Evolutionary conservation across 179 eudicot genomes (phyloP).

Genomic region (Carnegiea gigantea): DNA sequence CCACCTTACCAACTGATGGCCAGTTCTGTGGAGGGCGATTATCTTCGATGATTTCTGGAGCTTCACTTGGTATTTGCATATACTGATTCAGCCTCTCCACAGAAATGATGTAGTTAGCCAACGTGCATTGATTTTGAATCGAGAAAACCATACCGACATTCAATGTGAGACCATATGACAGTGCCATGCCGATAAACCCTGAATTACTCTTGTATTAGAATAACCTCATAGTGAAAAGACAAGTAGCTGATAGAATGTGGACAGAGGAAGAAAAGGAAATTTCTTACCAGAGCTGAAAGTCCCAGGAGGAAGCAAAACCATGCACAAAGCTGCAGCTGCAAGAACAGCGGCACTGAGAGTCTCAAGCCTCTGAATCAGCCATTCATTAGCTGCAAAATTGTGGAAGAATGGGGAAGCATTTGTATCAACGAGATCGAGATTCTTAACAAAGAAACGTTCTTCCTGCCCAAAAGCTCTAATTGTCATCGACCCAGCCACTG

Average conservation of each 20-base stretch:
- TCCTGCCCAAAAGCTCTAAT: slow-evolving; percentile 79
- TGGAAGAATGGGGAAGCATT: slow-evolving; percentile 77
- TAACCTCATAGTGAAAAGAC: neutral
- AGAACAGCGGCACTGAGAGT: slow-evolving; percentile 58
- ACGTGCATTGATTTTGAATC: slow-evolving; percentile 63
- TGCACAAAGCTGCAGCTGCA: slow-evolving; percentile 63
- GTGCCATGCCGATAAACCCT: slow-evolving; percentile 82
- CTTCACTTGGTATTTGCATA: slow-evolving; percentile 78
- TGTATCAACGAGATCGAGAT: slow-evolving; percentile 58
- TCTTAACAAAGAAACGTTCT: slow-evolving; percentile 69
- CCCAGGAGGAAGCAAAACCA: slow-evolving; percentile 83
- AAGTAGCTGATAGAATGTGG: neutral
- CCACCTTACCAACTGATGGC: slow-evolving; percentile 74
- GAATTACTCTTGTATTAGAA: slow-evolving; percentile 23
- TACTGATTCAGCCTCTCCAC: slow-evolving; percentile 79
- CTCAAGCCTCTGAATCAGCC: slow-evolving; percentile 82
- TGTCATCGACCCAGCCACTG: slow-evolving; percentile 59
- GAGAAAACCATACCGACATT: slow-evolving; percentile 58
- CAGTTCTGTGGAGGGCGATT: slow-evolving; percentile 62
- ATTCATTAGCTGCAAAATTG: slow-evolving; percentile 77
- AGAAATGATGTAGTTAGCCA: slow-evolving; percentile 70
- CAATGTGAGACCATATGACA: slow-evolving; percentile 76
- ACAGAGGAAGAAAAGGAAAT: neutral
- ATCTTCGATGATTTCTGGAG: slow-evolving; percentile 65
- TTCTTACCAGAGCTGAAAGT: slow-evolving; percentile 70